Evolutionary conservation across 2,329 filamentous ascomycete genomes (phyloP).

Genomic region (Fusarium papillatum): DNA sequence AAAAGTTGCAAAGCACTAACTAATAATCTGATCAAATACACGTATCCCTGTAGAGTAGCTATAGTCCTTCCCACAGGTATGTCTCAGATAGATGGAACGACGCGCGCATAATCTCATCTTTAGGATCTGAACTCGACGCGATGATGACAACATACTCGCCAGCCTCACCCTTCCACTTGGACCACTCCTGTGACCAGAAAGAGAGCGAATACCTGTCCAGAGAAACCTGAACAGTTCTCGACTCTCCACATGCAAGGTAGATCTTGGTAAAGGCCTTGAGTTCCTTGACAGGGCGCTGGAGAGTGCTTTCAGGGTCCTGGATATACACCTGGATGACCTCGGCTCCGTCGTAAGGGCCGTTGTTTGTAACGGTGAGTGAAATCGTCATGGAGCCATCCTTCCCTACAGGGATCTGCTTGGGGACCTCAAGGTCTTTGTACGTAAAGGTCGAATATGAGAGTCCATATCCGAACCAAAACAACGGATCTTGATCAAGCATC

Average conservation of each 20-base stretch:
- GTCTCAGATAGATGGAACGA: not conserved
- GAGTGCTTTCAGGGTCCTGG: not conserved
- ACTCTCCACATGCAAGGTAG: not conserved
- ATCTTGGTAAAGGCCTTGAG: not conserved
- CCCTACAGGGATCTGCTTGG: not conserved
- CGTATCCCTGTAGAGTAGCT: too few relatives aligned
- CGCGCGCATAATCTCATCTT: not conserved
- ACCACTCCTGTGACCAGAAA: not conserved
- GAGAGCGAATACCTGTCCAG: not conserved
- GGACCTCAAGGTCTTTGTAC: not conserved
- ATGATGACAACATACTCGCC: not conserved
- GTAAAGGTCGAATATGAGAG: slow-evolving; percentile 66
- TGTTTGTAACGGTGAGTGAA: not conserved
- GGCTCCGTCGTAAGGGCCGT: not conserved
- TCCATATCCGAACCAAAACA: slow-evolving; percentile 79
- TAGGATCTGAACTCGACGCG: not conserved
- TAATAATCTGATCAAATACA: too few relatives aligned
- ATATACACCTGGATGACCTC: not conserved
- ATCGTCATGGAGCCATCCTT: not conserved
- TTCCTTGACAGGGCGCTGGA: not conserved
- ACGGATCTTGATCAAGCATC: slow-evolving; percentile 53
- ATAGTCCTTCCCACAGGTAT: not conserved
- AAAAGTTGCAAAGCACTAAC: too few relatives aligned
- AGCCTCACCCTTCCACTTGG: not conserved
- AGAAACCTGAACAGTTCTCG: not conserved